A percentile compares a stretch with the other conserved stretches of the same genome.
phyloP scores from a whole-genome alignment of 2,329 filamentous ascomycete genomes.

The Coniochaeta ligniaria region DNA sequence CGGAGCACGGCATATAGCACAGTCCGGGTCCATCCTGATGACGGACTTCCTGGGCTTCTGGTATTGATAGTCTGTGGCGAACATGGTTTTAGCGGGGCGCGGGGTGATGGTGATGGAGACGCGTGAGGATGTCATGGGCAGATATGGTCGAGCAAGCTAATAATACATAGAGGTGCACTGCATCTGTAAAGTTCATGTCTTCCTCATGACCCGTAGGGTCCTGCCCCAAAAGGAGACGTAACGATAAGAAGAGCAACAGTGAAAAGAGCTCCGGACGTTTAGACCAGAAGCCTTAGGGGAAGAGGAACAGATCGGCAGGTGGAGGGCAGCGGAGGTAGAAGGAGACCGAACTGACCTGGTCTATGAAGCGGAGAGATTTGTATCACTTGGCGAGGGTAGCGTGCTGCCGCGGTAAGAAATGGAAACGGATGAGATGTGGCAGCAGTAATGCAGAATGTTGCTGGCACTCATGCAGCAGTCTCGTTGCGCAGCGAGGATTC shows the following conservation, averaged over 20 bases:
- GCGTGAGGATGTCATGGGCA: neutral
- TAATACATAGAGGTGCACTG: constrained; percentile 15
- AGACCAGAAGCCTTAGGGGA: neutral
- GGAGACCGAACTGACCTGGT: constrained; percentile 12
- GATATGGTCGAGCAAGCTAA: constrained; percentile 14
- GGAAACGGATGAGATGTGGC: neutral
- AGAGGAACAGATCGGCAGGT: neutral
- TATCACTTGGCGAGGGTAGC: neutral
- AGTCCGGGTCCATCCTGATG: constrained; percentile 63
- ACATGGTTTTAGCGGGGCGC: constrained; percentile 33
- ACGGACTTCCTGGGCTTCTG: constrained; percentile 35
- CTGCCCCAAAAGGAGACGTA: constrained; percentile 5
- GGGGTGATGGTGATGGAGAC: constrained; percentile 7
- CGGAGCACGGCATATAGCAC: constrained; percentile 58
- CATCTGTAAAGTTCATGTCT: constrained; percentile 25
- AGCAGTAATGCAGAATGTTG: constrained; percentile 2
- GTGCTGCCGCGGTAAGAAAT: constrained; percentile 2
- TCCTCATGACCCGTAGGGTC: constrained; percentile 18
- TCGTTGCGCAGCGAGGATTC: neutral
- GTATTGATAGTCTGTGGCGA: constrained; percentile 36
- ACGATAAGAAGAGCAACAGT: neutral
- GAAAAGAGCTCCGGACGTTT: neutral
- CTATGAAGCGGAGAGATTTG: constrained; percentile 6
- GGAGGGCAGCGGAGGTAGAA: neutral
- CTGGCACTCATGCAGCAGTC: constrained; percentile 4